Percentiles rank a stretch among this genome's conserved stretches.
These are phyloP conservation scores for Lumnitzera racemosa DNA, from an alignment of 345 rosid genomes.

Conservation along the genomic window DNA sequence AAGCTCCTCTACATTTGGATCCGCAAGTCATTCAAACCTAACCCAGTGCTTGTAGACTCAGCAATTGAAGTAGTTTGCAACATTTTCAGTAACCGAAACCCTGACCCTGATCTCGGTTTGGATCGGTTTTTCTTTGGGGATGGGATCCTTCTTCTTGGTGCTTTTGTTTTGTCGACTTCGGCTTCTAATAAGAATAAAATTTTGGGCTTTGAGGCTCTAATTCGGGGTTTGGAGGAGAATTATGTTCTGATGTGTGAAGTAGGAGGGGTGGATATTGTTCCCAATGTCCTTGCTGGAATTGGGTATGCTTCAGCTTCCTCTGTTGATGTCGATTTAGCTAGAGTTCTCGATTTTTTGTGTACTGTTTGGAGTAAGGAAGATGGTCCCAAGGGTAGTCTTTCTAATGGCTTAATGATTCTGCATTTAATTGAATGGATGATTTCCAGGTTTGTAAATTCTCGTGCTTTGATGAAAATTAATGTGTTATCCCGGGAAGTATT, in stretches of 20 bases:
- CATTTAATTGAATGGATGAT: constrained; percentile 83
- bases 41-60: constrained; percentile 45
- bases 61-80: constrained; percentile 48
- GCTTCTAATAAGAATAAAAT: constrained; percentile 44
- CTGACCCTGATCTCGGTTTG: constrained; percentile 19
- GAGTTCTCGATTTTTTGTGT: constrained; percentile 46
- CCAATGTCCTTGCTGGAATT: constrained; percentile 68
- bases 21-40: constrained; percentile 72
- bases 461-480: constrained; percentile 33
- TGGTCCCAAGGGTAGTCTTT: constrained; percentile 40
- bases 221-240: constrained; percentile 50
- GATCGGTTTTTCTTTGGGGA: constrained; percentile 45
- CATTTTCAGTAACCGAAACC: constrained; percentile 15
- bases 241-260: constrained; percentile 19
- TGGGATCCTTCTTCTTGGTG: constrained; percentile 62
- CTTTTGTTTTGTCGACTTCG: constrained; percentile 49
- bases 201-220: constrained; percentile 52
- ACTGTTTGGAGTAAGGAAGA: constrained; percentile 55
- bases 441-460: constrained; percentile 46
- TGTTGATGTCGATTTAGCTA: constrained; percentile 27
- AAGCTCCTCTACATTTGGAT: constrained; percentile 83
- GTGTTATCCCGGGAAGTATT: constrained; percentile 30
- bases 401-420: constrained; percentile 68
- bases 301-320: constrained; percentile 76
- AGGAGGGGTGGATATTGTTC: constrained; percentile 27